Percentiles rank a stretch among this genome's conserved stretches.
Evolutionary conservation across 371 early-diverging fungal species (phyloP).

Genomic region (Mucor plumbeus): DNA sequence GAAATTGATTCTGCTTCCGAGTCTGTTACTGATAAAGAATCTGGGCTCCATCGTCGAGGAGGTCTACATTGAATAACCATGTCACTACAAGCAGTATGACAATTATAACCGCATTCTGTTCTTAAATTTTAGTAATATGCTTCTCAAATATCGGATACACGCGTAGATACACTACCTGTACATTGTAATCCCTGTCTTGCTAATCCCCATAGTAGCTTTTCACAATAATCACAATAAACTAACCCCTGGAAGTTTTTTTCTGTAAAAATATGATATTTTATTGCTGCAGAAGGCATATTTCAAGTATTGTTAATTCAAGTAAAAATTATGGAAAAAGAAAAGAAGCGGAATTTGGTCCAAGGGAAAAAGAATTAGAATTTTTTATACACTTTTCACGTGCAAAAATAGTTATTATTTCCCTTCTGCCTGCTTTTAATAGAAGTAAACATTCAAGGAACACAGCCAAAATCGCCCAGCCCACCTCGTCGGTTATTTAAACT

Average conservation of each 20-base stretch:
- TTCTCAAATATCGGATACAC: neutral
- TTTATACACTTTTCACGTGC: constrained; percentile 3
- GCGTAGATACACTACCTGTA: constrained; percentile 34
- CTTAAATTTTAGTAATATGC: too few relatives aligned
- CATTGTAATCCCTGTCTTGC: constrained; percentile 64
- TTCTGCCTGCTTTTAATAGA: neutral
- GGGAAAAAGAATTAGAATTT: constrained; percentile 2
- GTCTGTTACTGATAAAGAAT: constrained; percentile 49
- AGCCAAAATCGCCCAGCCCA: neutral
- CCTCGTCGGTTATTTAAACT: neutral
- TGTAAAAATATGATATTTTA: constrained; percentile 50
- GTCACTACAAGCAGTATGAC: constrained; percentile 44
- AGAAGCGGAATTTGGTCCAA: neutral
- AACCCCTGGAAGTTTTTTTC: constrained; percentile 57
- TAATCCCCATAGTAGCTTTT: constrained; percentile 62
- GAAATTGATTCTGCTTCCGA: constrained; percentile 52
- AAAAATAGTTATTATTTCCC: neutral
- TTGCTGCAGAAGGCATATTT: constrained; percentile 31
- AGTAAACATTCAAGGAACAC: neutral
- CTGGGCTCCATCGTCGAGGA: constrained; percentile 39
- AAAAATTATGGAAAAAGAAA: constrained; percentile 6
- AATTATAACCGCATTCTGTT: constrained; percentile 46
- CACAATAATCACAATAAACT: constrained; percentile 66
- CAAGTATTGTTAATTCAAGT: neutral
- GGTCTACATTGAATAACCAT: constrained; percentile 46